Conservation (phyloP, 2,329 filamentous ascomycete genomes). For the Cercospora sp. region DNA sequence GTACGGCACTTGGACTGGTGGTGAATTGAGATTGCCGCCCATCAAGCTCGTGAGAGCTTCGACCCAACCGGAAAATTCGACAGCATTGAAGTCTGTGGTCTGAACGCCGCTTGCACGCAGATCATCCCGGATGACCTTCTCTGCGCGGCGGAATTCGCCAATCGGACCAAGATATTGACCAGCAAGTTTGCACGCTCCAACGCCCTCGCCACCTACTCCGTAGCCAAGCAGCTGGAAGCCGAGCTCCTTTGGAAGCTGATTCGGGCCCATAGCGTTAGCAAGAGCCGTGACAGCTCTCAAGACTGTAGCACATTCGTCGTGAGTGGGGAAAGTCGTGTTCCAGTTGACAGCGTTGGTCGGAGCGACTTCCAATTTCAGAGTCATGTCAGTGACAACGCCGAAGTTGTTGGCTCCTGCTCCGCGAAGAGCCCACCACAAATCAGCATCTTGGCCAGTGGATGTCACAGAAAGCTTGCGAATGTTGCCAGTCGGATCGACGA, state of each 20-base stretch:
- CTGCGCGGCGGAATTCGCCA: constrained; percentile 5
- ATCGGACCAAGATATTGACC: constrained; percentile 21
- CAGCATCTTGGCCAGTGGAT: constrained; percentile 9
- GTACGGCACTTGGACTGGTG: constrained; percentile 22
- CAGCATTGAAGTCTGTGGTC: constrained; percentile 13
- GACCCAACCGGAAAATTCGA: constrained; percentile 19
- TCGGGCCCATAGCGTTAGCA: background rate
- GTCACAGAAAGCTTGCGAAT: background rate
- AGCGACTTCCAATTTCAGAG: constrained; percentile 13
- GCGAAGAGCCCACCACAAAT: constrained; percentile 25
- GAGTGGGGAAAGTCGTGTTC: constrained; percentile 18
- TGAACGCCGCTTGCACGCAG: constrained; percentile 11
- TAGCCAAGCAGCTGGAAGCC: constrained; percentile 21
- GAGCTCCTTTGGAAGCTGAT: constrained; percentile 12
- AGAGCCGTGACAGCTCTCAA: constrained; percentile 19
- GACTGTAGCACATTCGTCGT: constrained; percentile 19
- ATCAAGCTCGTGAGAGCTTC: constrained; percentile 22
- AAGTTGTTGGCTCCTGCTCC: constrained; percentile 26
- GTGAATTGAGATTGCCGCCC: constrained; percentile 21
- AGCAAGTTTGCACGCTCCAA: constrained; percentile 19
- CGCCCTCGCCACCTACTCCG: constrained; percentile 16
- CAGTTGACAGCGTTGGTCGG: constrained; percentile 20
- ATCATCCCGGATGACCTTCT: constrained; percentile 10
- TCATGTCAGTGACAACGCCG: constrained; percentile 19
- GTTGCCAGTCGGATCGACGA: constrained; percentile 18